Base-by-base conservation (phyloP, 352 stramenopile genomes). In the Globisporangium nagaii region DNA sequence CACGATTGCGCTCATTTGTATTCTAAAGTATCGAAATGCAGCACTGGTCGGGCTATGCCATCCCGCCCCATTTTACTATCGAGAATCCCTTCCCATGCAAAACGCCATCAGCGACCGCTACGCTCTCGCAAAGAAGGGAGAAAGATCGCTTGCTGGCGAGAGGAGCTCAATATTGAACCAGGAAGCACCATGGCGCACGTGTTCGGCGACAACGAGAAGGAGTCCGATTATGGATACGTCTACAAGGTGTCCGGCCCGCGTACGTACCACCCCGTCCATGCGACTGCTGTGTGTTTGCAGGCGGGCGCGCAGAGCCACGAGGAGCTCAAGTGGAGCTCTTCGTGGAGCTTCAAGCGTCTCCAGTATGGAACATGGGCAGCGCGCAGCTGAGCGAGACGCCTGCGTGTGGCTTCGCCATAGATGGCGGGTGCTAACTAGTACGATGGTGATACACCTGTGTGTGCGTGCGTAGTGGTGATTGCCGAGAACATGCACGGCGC, bases 401-500 rank as follows among this genome's bases (percentile, higher is more conserved):
- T n/a, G n/a, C n/a, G n/a, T n/a, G n/a, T n/a, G n/a, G n/a, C n/a
- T n/a, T n/a, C n/a, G n/a, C n/a, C n/a, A n/a, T n/a, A n/a, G n/a
- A n/a, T n/a, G n/a, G n/a, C n/a, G n/a, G n/a, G n/a, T n/a, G n/a
- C n/a, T n/a, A n/a, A n/a, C n/a, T n/a, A n/a, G n/a, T n/a, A n/a
- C n/a, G n/a, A n/a, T n/a, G n/a, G n/a, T n/a, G n/a, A n/a, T n/a
- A n/a, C n/a, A n/a, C n/a, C n/a, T 15, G 8, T 57, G 19, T 20
- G 30, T 15, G 34, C 0, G 41, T 25, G 13, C 53, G 22, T 61
- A 97, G 89, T 98, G 54, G 97, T 99, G 48, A 98, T 99, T 65
- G 97, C 97, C 47, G 97, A 99, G 69, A 97, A 97, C 67, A 99
- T 99, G 97, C 90, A 90, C 59, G 97, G 97, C 36, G 86, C 97